These are phyloP conservation scores for Ephemerocybe angulata DNA, from an alignment of 768 basidiomycete genomes.

Conservation along the genomic window DNA sequence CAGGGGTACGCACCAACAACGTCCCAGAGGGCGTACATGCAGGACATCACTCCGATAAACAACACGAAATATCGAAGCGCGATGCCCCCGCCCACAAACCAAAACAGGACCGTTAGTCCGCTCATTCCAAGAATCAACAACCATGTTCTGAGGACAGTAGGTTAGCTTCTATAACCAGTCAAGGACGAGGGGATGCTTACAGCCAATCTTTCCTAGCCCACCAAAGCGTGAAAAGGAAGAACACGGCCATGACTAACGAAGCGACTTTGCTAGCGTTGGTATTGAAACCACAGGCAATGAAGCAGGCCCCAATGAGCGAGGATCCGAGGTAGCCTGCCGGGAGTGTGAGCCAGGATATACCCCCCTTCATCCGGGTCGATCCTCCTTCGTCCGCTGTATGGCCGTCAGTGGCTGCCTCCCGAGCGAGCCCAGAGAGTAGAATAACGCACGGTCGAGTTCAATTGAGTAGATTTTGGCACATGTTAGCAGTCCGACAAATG, in stretches of 20 bases:
- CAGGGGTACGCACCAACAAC: slow-evolving; percentile 56
- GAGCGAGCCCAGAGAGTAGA: background rate
- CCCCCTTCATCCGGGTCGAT: slow-evolving; percentile 82
- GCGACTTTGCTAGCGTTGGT: slow-evolving; percentile 87
- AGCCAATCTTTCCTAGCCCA: slow-evolving; percentile 76
- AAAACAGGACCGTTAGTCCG: slow-evolving; percentile 75
- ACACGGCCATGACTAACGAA: slow-evolving; percentile 72
- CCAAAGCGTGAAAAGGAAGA: slow-evolving; percentile 87
- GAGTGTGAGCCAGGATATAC: slow-evolving; percentile 75
- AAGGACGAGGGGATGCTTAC: slow-evolving; percentile 37
- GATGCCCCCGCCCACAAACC: slow-evolving; percentile 74
- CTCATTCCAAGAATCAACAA: slow-evolving; percentile 73
- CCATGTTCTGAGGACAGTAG: slow-evolving; percentile 57
- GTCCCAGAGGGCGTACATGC: slow-evolving; percentile 86
- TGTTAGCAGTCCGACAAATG: slow-evolving; percentile 72
- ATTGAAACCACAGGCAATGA: slow-evolving; percentile 87
- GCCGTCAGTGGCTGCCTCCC: too few species aligned
- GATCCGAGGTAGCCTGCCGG: slow-evolving; percentile 83
- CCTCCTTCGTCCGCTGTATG: slow-evolving; percentile 81
- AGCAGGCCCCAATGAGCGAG: slow-evolving; percentile 77
- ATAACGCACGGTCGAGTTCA: slow-evolving; percentile 74
- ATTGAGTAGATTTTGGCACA: slow-evolving; percentile 85
- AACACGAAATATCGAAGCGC: slow-evolving; percentile 79
- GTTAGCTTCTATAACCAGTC: background rate
- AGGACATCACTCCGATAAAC: slow-evolving; percentile 85